phyloP scores from a whole-genome alignment of 2,329 filamentous ascomycete genomes.

The Lizonia empirigonia region DNA sequence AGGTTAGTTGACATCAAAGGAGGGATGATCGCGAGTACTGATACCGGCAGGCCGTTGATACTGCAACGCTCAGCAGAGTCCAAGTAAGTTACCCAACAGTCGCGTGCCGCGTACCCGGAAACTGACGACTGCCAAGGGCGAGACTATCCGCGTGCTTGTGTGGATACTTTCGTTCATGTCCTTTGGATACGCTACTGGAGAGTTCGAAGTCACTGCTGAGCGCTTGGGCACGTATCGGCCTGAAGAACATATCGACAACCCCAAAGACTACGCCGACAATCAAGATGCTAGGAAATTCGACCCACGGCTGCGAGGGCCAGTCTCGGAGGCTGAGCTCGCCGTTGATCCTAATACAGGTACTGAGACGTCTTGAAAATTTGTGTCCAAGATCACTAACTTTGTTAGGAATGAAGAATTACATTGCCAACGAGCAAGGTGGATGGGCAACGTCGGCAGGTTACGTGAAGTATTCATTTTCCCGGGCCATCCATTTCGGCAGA shows the following conservation, averaged over 20 bases:
- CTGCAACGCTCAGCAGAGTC: slow-evolving; percentile 59
- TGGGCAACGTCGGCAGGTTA: slow-evolving; percentile 93
- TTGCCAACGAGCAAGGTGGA: slow-evolving; percentile 82
- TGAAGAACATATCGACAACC: slow-evolving; percentile 57
- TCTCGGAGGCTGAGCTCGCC: slow-evolving; percentile 57
- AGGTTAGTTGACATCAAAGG: slow-evolving; percentile 52
- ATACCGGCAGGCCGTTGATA: slow-evolving; percentile 59
- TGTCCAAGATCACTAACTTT: not conserved
- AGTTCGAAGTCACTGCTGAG: slow-evolving; percentile 62
- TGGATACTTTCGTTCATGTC: slow-evolving; percentile 62
- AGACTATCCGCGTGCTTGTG: slow-evolving; percentile 60
- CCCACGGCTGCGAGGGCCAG: slow-evolving; percentile 77
- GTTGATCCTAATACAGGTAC: slow-evolving; percentile 51
- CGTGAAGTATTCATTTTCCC: slow-evolving; percentile 59
- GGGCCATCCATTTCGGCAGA: slow-evolving; percentile 56
- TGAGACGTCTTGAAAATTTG: not conserved
- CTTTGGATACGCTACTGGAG: slow-evolving; percentile 62
- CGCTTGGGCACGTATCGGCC: slow-evolving; percentile 56
- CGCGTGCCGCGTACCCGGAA: slow-evolving; percentile 21
- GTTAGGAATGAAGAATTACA: slow-evolving; percentile 97
- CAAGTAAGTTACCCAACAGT: slow-evolving; percentile 35
- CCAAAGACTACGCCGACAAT: slow-evolving; percentile 62
- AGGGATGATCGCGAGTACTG: slow-evolving; percentile 42
- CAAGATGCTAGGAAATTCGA: slow-evolving; percentile 84
- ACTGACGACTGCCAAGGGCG: slow-evolving; percentile 46